Evolutionary conservation across 2,329 filamentous ascomycete genomes (phyloP).

Genomic region (Colletotrichum brevisporum): DNA sequence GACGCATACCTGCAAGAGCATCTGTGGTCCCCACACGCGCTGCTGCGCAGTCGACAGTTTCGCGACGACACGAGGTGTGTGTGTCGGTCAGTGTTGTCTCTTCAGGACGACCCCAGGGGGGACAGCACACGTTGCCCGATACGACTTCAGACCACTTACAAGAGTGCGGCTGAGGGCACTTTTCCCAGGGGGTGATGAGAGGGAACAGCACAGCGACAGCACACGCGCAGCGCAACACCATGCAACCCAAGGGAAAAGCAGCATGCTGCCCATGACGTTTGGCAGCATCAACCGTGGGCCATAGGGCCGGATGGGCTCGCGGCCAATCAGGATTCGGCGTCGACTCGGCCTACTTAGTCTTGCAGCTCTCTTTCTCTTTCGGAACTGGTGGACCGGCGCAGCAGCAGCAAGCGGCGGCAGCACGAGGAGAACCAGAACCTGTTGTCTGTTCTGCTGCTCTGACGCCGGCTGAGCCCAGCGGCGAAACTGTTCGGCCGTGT

Average conservation of each 20-base stretch:
- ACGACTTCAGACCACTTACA: conserved; percentile 24
- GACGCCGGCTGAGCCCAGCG: neutral
- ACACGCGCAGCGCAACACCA: neutral
- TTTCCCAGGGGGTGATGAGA: neutral
- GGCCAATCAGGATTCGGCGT: conserved; percentile 27
- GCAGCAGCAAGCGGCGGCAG: conserved; percentile 8
- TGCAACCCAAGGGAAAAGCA: neutral
- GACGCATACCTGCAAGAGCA: conserved; percentile 15
- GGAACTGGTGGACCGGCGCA: conserved; percentile 31
- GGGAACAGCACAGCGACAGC: neutral
- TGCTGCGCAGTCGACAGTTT: conserved; percentile 9
- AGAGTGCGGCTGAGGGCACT: conserved; percentile 34
- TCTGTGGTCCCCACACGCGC: conserved; percentile 26
- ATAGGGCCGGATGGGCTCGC: conserved; percentile 6
- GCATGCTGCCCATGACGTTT: conserved; percentile 30
- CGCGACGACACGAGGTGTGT: conserved; percentile 24
- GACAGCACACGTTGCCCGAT: conserved; percentile 17
- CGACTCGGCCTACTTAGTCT: conserved; percentile 12
- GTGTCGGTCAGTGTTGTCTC: neutral
- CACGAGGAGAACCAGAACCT: neutral
- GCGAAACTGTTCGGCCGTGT: neutral
- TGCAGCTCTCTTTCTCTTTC: conserved; percentile 32
- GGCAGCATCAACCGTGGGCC: neutral
- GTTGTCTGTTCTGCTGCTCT: neutral
- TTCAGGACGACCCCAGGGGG: conserved; percentile 14